Percentiles rank a stretch among this genome's conserved stretches.
Conservation (phyloP, 2,329 filamentous ascomycete species). For the Aspergillaceae sp. region DNA sequence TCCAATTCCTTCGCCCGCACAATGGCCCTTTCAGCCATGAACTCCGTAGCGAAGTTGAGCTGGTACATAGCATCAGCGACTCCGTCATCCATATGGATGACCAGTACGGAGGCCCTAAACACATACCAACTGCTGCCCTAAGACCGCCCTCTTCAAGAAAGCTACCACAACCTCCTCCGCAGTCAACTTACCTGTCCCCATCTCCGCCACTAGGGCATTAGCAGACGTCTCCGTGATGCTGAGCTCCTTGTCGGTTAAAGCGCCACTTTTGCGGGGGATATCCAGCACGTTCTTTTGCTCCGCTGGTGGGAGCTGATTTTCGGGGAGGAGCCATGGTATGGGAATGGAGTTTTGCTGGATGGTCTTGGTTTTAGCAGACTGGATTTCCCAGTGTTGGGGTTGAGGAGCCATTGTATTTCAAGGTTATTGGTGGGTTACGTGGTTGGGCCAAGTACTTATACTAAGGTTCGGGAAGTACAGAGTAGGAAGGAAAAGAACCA, state of each 20-base stretch:
- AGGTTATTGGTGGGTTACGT: too few species aligned
- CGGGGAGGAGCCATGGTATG: constrained; percentile 26
- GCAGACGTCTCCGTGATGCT: constrained; percentile 42
- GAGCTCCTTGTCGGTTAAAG: constrained; percentile 43
- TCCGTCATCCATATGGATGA: background rate
- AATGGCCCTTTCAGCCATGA: constrained; percentile 29
- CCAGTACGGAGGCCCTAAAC: background rate
- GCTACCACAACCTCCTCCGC: constrained; percentile 26
- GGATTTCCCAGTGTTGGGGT: constrained; percentile 18
- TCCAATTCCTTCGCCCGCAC: constrained; percentile 25
- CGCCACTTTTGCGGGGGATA: constrained; percentile 36
- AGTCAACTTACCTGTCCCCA: constrained; percentile 18
- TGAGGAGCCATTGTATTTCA: too few species aligned
- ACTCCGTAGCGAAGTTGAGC: constrained; percentile 32
- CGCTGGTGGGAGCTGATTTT: constrained; percentile 18
- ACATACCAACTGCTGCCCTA: constrained; percentile 26
- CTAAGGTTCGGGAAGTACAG: background rate
- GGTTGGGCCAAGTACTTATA: too few species aligned
- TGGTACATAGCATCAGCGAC: constrained; percentile 1
- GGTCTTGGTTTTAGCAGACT: constrained; percentile 26
- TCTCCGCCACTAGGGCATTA: constrained; percentile 18
- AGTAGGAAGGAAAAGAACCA: too few species aligned
- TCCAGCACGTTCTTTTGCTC: constrained; percentile 22
- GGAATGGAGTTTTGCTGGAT: constrained; percentile 27
- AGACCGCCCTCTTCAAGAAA: constrained; percentile 25